Base-by-base conservation (phyloP, 192 early-diverging fungal genomes). In the Coemansia pectinata region DNA sequence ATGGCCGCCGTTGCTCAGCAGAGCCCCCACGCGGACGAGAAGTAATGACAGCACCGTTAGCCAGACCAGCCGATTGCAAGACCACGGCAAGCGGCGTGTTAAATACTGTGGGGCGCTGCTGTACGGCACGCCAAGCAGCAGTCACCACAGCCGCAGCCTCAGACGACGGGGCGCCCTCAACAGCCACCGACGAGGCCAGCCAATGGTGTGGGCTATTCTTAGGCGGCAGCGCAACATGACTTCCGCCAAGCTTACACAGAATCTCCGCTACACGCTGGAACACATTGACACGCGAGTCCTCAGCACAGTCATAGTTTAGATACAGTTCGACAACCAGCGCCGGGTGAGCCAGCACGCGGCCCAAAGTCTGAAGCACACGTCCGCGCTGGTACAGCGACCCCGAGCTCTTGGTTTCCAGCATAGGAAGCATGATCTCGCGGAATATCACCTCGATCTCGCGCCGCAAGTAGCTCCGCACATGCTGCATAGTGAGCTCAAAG, bases 241-340 rank as follows among this genome's bases (percentile, higher is more conserved):
- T 64, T 39, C 66, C 81, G 19, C 73, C 71, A 5, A 84, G 70
- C 19, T 63, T 72, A 47, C 77, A 78, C 55, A 84, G 40, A 2
- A 69, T 64, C 70, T 84, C 81, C 27, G 95, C 90, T 42, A 96
- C 84, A 6, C 95, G 85, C 79, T 98, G 94, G 87, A 93, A 98
- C 68, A 95, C 90, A 64, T 95, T 98, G 74, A 93, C 88, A 36
- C 88, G 74, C 9, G 92, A 89, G 70, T 94, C 90, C 45, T 87
- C 76, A 62, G 93, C 89, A 73, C 96, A 98, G 80, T 98, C 96
- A 65, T 96, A 96, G 84, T 98, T 98, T 3, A 98, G 81, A 68
- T 95, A 98, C 29, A 98, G 87, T 71, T 98, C 96, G 4, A 98
- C 94, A 4, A 96, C 73, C 4, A 92, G 81, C 40, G 90, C 86